These are phyloP conservation scores for Aristolochia fimbriata DNA, from an alignment of 164 flowering plant genomes.

Conservation along the genomic window DNA sequence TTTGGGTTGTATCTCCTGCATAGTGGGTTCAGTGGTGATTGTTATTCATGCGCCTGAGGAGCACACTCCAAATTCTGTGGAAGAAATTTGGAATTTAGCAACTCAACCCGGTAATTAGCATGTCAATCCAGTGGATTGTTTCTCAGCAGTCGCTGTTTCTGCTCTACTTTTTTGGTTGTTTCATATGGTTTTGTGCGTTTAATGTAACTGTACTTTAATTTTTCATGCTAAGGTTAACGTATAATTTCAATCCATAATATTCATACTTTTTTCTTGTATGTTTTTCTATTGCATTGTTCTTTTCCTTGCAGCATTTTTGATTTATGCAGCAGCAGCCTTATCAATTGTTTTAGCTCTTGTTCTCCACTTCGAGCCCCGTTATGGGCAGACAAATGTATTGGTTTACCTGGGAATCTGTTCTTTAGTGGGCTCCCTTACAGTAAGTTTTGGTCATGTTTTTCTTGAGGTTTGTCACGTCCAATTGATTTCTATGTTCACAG, in stretches of 20 bases:
- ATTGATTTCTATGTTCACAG: not conserved
- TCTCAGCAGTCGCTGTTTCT: too few relatives aligned
- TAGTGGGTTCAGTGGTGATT: constrained; percentile 89
- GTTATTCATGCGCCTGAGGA: constrained; percentile 95
- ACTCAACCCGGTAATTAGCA: constrained; percentile 61
- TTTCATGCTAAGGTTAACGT: too few relatives aligned
- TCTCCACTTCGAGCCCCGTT: constrained; percentile 77
- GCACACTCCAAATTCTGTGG: constrained; percentile 60
- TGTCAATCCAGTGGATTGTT: not conserved
- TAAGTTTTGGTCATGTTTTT: constrained; percentile 15
- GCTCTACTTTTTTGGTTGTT: too few relatives aligned
- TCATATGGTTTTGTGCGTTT: too few relatives aligned
- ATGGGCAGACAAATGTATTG: constrained; percentile 80
- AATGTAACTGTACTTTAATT: too few relatives aligned
- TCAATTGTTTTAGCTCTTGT: constrained; percentile 53
- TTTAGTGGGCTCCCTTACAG: constrained; percentile 80
- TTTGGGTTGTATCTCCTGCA: constrained; percentile 76
- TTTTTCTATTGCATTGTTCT: not conserved
- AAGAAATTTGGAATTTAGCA: constrained; percentile 80
- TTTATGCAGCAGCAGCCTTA: constrained; percentile 51
- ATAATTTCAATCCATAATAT: too few relatives aligned
- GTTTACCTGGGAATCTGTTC: constrained; percentile 92
- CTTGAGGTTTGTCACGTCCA: too few relatives aligned
- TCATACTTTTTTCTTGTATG: not conserved
- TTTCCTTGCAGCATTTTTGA: constrained; percentile 54